A percentile compares a stretch with the other conserved stretches of the same genome.
These are phyloP conservation scores for Moesziomyces sp. DNA, from an alignment of 1,284 basidiomycete genomes.

Conservation along the genomic window DNA sequence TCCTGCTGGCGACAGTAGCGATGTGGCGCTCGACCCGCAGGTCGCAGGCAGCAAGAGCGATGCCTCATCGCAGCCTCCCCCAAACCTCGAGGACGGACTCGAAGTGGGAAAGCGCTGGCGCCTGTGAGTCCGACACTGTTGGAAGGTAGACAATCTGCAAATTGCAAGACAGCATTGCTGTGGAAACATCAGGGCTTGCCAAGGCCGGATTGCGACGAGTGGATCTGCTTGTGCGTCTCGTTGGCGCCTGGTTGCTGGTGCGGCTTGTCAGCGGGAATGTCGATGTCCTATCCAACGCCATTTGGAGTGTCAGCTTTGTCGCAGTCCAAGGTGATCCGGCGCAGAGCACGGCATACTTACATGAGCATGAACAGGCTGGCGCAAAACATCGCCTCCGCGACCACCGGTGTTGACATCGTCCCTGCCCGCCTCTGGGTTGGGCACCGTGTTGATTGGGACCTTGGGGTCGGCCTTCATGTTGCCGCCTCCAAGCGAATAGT, in stretches of 20 bases:
- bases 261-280: constrained; percentile 29
- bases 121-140: constrained; percentile 3
- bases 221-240: constrained; percentile 28
- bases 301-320: background rate
- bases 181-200: constrained; percentile 18
- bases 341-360: constrained; percentile 11
- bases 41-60: background rate
- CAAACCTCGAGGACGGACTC: constrained; percentile 23
- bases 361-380: constrained; percentile 23
- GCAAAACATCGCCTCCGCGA: constrained; percentile 26
- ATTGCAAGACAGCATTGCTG: background rate
- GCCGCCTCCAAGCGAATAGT: constrained; percentile 29
- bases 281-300: constrained; percentile 26
- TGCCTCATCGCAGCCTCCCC: background rate
- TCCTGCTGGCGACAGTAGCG: background rate
- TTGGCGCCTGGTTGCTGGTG: constrained; percentile 33
- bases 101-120: constrained; percentile 47
- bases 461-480: constrained; percentile 38
- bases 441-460: constrained; percentile 16
- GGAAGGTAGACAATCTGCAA: background rate
- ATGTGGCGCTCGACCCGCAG: constrained; percentile 2
- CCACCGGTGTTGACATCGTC: constrained; percentile 41
- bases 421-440: constrained; percentile 30
- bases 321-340: too few relatives aligned
- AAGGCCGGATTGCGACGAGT: constrained; percentile 25